Evolutionary conservation across 345 rosid species (phyloP).

Genomic region (Aurinia saxatilis): DNA sequence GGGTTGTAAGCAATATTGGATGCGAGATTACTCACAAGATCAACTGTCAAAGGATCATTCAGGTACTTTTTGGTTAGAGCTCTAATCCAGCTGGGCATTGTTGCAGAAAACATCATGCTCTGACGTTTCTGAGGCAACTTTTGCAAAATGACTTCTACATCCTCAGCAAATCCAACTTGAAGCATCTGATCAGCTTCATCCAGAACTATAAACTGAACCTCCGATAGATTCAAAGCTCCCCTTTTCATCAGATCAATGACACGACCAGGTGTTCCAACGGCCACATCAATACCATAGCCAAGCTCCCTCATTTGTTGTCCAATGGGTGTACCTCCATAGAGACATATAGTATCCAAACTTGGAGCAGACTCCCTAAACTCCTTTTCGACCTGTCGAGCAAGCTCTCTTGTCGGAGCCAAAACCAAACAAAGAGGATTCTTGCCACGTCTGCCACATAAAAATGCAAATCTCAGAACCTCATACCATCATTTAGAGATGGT

Average conservation of each 20-base stretch:
- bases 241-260: slow-evolving; percentile 87
- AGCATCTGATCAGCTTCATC: slow-evolving; percentile 99
- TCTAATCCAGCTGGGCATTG: slow-evolving; percentile 90
- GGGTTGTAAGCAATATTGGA: background rate
- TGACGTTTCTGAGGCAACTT: slow-evolving; percentile 73
- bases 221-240: slow-evolving; percentile 64
- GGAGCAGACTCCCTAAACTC: slow-evolving; percentile 81
- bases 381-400: slow-evolving; percentile 87
- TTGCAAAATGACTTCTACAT: slow-evolving; percentile 66
- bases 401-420: slow-evolving; percentile 96
- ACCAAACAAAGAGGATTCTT: slow-evolving; percentile 83
- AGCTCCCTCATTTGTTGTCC: slow-evolving; percentile 65
- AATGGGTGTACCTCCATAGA: slow-evolving; percentile 91
- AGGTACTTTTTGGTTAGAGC: slow-evolving; percentile 65
- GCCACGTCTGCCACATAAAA: slow-evolving; percentile 46
- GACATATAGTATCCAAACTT: slow-evolving; percentile 73
- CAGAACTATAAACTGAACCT: slow-evolving; percentile 76
- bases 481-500: background rate
- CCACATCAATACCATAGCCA: slow-evolving; percentile 73
- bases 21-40: slow-evolving; percentile 59
- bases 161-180: slow-evolving; percentile 91
- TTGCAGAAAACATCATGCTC: slow-evolving; percentile 92
- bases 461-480: background rate
- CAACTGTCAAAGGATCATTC: slow-evolving; percentile 69
- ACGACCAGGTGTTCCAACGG: slow-evolving; percentile 98